Evolutionary conservation across 2,329 filamentous ascomycete species (phyloP), one percentile per base, ranked within the genome.

Genomic region (Cyphellophora europaea): DNA sequence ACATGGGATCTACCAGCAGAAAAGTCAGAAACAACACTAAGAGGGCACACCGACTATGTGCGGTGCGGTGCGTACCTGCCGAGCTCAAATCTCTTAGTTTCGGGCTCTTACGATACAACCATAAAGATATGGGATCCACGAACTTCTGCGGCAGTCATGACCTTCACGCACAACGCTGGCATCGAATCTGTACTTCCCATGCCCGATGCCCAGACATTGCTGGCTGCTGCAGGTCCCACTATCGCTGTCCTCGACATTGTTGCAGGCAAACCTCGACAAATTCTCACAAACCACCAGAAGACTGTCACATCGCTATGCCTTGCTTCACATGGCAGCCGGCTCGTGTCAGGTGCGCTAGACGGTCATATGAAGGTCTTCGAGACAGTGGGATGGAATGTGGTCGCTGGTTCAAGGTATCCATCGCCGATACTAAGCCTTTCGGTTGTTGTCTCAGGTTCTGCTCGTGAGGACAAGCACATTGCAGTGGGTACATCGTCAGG

Each of bases 321-420:
- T 19, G 88, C 87, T 5, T 88, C 85, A 29, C 76, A 82, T 48
- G 84, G 83, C 30, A 77, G 77, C 33, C 77, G 91, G 33, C 71
- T 98, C 37, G 74, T 98, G 35, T 88, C 81, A 45, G 91, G 87
- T 59, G 87, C 81, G 13, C 70, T 98, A 30, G 91, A 98, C 57
- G 93, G 91, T 6, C 91, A 96, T 60, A 79, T 96, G 63, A 98
- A 98, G 63, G 77, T 98, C 25, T 96, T 93, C 52, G 89, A 96
- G 62, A 95, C 88, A 1, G 79, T 79, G 1, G 80, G 77, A 33
- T 98, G 91, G 91, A 94, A 95, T 54, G 84, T 96, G 5, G 88
- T 96, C n/a, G 82, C 85, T 25, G 89, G 85, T 33, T 77, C 82
- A 41, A 98, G 96, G 62, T 98, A 96, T 60, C 80, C 86, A 4